Percentiles rank a stretch among this genome's conserved stretches.
Conservation (phyloP, 306 rosid genomes). For the Prunus salicina region DNA sequence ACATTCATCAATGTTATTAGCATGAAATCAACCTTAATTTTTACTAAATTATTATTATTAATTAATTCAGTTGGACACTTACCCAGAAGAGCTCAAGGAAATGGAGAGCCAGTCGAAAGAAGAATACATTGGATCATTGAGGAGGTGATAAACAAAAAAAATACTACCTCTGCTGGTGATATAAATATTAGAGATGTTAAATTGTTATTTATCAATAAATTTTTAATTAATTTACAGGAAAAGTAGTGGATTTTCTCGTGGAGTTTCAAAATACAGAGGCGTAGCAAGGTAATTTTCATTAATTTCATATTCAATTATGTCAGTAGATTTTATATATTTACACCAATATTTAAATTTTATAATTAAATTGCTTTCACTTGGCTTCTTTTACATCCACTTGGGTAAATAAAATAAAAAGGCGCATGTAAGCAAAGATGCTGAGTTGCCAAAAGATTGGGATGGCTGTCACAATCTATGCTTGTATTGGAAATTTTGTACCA, state of each 20-base stretch:
- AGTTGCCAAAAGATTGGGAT: background rate
- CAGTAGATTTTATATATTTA: background rate
- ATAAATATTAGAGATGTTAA: background rate
- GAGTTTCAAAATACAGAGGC: slow-evolving; percentile 93
- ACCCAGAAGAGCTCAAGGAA: slow-evolving; percentile 63
- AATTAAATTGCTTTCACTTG: background rate
- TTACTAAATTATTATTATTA: background rate
- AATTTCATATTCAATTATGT: background rate
- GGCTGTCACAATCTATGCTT: slow-evolving; percentile 1
- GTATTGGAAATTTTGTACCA: background rate
- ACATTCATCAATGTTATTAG: background rate
- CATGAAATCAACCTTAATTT: background rate
- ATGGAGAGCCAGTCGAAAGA: slow-evolving; percentile 87
- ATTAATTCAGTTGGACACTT: slow-evolving; percentile 46
- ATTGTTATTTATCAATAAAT: background rate
- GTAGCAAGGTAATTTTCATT: slow-evolving; percentile 67
- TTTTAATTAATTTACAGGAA: slow-evolving; percentile 40
- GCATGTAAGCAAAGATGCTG: background rate
- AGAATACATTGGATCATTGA: slow-evolving; percentile 87
- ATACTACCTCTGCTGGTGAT: background rate
- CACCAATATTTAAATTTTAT: too few species aligned
- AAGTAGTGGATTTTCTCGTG: slow-evolving; percentile 97
- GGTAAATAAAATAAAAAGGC: background rate
- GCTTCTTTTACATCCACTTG: background rate
- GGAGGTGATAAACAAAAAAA: slow-evolving; percentile 48